Evolutionary conservation across 1,284 basidiomycete genomes (phyloP), one percentile per base, ranked within the genome.

Genomic region (Ganoderma leucocontextum): DNA sequence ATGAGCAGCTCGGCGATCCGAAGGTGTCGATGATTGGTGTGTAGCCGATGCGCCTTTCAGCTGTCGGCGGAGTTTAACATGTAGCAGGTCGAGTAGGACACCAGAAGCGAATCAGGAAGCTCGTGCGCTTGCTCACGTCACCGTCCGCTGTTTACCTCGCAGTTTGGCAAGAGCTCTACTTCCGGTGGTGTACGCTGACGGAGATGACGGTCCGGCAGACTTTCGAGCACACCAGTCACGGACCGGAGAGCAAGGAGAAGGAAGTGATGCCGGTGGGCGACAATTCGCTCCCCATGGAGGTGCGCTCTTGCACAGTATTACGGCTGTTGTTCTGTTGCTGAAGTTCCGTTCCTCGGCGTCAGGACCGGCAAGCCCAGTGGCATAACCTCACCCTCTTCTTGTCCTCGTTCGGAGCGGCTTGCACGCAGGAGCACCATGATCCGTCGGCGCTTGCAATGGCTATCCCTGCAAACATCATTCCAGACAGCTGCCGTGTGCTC

Each of bases 341-440:
- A 60, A 42, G 15, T 10, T 29, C n/a, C 58, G 39, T 15, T 4
- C 7, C n/a, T n/a, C 22, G 35, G 15, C 22, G 19, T 22, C 74
- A 94, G 90, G 94, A 95, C 22, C 87, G 91, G 70, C 88, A 90
- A 53, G 87, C 86, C 52, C 90, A 95, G 73, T 98, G 96, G 96
- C 92, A 95, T 76, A 96, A 97, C 78, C 83, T 95, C 29, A 92
- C 94, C 0, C 83, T 95, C 36, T 95, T 94, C 79, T 81, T 97
- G 53, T 89, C 93, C 19, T 88, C 94, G 1, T 87, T 93, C 35
- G 91, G 92, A 47, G 90, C 91, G 2, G 85, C 89, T 6, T 94
- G 91, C 71, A 80, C 89, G 15, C 82, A 83, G 60, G 89, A 89
- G 25, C 80, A 82, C 36, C 82, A 85, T 62, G 83, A 88, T 64